Percentiles rank a stretch among this genome's conserved stretches.
Evolutionary conservation across 176 grass and related monocot genomes (phyloP).

Genomic region (Triticum urartu): DNA sequence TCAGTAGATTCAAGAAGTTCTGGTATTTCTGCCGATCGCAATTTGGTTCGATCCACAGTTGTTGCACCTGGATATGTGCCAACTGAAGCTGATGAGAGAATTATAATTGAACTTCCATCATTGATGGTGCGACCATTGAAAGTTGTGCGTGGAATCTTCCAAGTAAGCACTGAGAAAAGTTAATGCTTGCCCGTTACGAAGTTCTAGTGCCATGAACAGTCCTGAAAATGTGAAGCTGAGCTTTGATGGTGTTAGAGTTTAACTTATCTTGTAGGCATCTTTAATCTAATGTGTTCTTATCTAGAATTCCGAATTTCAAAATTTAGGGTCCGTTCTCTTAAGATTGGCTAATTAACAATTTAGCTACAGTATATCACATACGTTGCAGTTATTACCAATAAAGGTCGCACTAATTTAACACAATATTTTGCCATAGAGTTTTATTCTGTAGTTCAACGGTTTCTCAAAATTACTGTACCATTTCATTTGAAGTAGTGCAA

Average conservation of each 20-base stretch:
- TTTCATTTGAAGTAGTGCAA: conserved; percentile 16
- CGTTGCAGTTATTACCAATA: conserved; percentile 17
- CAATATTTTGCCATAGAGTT: conserved; percentile 1
- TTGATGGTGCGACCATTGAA: conserved; percentile 94
- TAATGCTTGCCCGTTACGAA: conserved; percentile 2
- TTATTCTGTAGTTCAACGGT: background rate
- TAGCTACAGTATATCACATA: conserved; percentile 4
- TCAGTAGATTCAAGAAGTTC: conserved; percentile 67
- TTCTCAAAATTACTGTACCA: background rate
- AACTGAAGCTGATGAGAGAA: conserved; percentile 83
- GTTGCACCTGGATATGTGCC: conserved; percentile 84
- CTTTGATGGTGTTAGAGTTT: conserved; percentile 15
- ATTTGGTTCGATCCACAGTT: conserved; percentile 71
- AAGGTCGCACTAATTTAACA: background rate
- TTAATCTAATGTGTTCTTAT: background rate
- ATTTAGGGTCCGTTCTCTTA: background rate
- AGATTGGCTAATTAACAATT: conserved; percentile 3
- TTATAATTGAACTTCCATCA: conserved; percentile 88
- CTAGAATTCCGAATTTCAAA: conserved; percentile 2
- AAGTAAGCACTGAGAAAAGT: conserved; percentile 58
- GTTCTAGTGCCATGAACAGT: background rate
- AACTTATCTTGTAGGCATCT: background rate
- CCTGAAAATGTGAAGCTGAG: background rate
- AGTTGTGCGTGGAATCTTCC: conserved; percentile 88
- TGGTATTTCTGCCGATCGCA: conserved; percentile 56